Evolutionary conservation across 2,329 filamentous ascomycete species (phyloP).

Genomic region (Claviceps spartinae): DNA sequence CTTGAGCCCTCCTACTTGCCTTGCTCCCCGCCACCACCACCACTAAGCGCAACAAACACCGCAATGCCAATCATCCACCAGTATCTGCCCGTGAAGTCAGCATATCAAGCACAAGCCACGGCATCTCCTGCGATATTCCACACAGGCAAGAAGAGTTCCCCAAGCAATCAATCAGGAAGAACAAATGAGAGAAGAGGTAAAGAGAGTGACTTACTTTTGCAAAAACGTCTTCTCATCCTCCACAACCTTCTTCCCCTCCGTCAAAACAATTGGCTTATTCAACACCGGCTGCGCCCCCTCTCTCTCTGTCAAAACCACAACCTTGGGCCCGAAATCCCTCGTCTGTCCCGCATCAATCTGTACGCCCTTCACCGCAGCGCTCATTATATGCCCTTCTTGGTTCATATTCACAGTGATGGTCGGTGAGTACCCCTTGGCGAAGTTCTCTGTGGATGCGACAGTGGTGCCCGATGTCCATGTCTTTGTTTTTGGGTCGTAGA

Average conservation of each 20-base stretch:
- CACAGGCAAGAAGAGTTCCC: no score
- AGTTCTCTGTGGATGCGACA: conserved; percentile 41
- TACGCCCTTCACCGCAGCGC: conserved; percentile 41
- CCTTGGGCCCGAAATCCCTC: conserved; percentile 50
- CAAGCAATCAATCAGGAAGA: not conserved
- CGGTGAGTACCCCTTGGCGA: conserved; percentile 47
- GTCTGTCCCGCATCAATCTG: conserved; percentile 50
- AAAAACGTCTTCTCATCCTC: conserved; percentile 49
- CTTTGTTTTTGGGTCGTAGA: conserved; percentile 34
- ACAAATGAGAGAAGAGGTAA: not conserved
- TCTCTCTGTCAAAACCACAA: conserved; percentile 32
- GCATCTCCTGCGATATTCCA: no score
- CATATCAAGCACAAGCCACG: not conserved
- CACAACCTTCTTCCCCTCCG: conserved; percentile 44
- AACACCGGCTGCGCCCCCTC: conserved; percentile 43
- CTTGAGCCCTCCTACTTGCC: conserved; percentile 28
- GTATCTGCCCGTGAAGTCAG: conserved; percentile 35
- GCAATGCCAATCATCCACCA: conserved; percentile 50
- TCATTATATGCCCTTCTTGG: conserved; percentile 29
- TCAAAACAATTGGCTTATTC: conserved; percentile 50
- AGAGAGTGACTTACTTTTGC: conserved; percentile 42
- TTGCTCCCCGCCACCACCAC: conserved; percentile 28
- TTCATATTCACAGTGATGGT: conserved; percentile 41
- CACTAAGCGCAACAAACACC: conserved; percentile 37
- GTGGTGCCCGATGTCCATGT: conserved; percentile 42